Evolutionary conservation across 2,329 filamentous ascomycete genomes (phyloP).

Genomic region (Cryphonectria radicalis): DNA sequence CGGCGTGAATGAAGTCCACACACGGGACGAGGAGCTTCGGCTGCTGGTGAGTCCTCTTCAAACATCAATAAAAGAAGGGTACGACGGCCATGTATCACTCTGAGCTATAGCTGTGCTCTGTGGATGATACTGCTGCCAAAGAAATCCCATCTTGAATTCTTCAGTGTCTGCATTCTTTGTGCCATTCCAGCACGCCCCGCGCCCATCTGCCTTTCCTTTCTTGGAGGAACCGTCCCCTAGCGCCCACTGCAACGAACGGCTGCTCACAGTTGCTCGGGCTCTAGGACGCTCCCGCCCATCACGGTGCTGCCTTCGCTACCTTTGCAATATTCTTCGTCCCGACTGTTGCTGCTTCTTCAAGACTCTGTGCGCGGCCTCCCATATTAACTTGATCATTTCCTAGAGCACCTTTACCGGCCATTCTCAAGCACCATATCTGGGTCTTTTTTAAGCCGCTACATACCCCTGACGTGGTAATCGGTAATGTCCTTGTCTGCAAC

Average conservation of each 20-base stretch:
- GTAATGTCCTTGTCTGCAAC: not conserved
- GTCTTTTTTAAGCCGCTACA: not conserved
- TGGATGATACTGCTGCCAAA: conserved; percentile 14
- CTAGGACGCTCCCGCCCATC: not conserved
- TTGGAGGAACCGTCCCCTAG: not conserved
- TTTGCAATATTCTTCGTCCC: not conserved
- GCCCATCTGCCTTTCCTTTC: not conserved
- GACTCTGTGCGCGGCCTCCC: not conserved
- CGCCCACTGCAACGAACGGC: not conserved
- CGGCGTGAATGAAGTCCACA: conserved; percentile 17
- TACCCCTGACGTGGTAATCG: not conserved
- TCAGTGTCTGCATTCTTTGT: not conserved
- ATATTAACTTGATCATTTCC: not conserved
- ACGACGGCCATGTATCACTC: conserved; percentile 4
- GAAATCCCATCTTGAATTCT: not conserved
- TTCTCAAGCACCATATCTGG: not conserved
- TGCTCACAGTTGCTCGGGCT: not conserved
- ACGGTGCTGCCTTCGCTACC: not conserved
- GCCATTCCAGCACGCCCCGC: not conserved
- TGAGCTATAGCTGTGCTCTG: conserved; percentile 10
- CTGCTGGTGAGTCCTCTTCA: not conserved
- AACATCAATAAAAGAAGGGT: not conserved
- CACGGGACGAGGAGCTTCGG: not conserved
- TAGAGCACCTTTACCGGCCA: not conserved
- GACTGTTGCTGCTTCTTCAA: not conserved